These are phyloP conservation scores for Aquilaria malaccensis DNA, from an alignment of 345 rosid genomes.

Conservation along the genomic window DNA sequence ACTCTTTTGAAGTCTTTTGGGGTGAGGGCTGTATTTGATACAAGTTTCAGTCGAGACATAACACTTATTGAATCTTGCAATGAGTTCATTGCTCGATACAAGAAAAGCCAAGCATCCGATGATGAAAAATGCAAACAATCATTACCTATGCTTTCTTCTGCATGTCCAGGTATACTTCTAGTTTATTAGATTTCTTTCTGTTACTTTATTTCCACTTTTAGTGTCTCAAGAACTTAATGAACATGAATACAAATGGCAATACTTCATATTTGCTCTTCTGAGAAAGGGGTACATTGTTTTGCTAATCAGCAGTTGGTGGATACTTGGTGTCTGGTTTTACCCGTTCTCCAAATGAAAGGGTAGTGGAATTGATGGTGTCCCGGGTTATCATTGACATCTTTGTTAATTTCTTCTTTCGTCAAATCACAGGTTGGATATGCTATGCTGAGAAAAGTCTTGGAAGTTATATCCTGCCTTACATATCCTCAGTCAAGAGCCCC, in stretches of 20 bases:
- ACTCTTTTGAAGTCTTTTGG: conserved; percentile 80
- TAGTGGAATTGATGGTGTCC: no score
- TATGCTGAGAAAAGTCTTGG: conserved; percentile 95
- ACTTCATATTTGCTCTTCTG: no score
- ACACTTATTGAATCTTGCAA: conserved; percentile 78
- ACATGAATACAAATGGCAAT: no score
- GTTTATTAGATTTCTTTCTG: conserved; percentile 2
- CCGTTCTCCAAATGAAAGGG: no score
- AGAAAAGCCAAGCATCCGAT: conserved; percentile 32
- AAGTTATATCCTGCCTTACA: conserved; percentile 70
- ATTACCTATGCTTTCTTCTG: conserved; percentile 81
- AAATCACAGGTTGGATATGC: conserved; percentile 89
- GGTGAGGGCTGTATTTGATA: conserved; percentile 82
- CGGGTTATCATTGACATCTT: no score
- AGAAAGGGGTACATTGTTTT: no score
- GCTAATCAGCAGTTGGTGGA: no score
- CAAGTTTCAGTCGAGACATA: conserved; percentile 73
- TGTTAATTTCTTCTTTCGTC: conserved; percentile 5
- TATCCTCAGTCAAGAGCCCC: conserved; percentile 94
- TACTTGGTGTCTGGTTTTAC: no score
- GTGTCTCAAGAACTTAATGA: no score
- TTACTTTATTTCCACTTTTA: no score
- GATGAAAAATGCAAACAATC: conserved; percentile 29
- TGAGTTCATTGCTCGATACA: conserved; percentile 72
- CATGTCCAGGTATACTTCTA: conserved; percentile 71